Evolutionary conservation across 257 asterid genomes (phyloP), one percentile per base, ranked within the genome.

Genomic region (Pogostemon cablin): DNA sequence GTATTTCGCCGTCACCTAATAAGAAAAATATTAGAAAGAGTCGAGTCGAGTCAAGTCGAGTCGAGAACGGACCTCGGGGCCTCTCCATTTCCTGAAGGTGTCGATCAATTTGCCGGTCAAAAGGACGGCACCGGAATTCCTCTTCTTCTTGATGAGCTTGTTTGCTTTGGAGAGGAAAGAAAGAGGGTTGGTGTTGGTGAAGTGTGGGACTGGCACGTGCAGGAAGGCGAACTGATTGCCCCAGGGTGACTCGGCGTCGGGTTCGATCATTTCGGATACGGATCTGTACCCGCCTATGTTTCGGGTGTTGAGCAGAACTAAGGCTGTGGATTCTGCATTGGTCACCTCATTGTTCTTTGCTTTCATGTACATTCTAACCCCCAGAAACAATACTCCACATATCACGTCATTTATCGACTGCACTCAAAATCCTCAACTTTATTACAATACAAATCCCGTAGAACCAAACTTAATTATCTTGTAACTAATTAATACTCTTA

Each of bases 171-270:
- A 66, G 62, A 88, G 81, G 6, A 88, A 85, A 4, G 7, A 60
- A 37, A 88, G 82, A 3, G 96, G 91, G 25, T 82, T 68, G 42
- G 67, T 25, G 0, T 56, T 25, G 0, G 65, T 35, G 49, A 72
- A 6, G 1, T 73, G 72, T 0, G 96, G 98, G 2, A 89, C 65
- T 1, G 93, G 49, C 1, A 91, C 90, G 34, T 89, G 98, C 9
- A 92, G 81, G 54, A 92, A 92, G 0, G 96, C 96, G 46, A 92
- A 92, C 44, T 80, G 96, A 78, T 92, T 92, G 1, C 98, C 98
- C 98, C 98, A 92, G 4, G 88, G 82, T 0, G 93, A 81, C 1
- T 83, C 84, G 1, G 79, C 78, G 4, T 77, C 82, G 0, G 89
- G 86, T 35, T 83, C 77, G 32, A 90, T 57, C 98, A 92, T 92